These are phyloP conservation scores for Podosphaera fusca DNA, from an alignment of 2,329 filamentous ascomycete species.

Conservation along the genomic window DNA sequence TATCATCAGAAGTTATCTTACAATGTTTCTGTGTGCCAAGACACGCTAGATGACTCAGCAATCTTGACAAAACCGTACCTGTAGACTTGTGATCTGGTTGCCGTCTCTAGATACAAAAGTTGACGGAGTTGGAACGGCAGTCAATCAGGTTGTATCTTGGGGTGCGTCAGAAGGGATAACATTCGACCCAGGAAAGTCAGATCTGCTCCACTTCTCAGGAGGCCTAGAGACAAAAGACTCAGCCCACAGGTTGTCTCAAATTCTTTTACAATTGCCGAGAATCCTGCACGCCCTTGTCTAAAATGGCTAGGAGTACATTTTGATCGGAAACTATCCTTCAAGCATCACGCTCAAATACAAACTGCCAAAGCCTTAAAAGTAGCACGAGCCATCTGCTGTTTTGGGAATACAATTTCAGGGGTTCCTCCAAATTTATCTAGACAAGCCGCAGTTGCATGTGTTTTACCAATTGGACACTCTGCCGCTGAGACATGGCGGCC, in stretches of 20 bases:
- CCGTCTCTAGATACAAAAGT: no score
- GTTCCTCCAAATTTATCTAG: neutral
- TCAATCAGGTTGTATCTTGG: no score
- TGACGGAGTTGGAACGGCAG: no score
- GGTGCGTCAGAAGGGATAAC: no score
- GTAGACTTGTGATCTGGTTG: no score
- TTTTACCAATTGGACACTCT: neutral
- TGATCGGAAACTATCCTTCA: neutral
- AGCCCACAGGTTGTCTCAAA: neutral
- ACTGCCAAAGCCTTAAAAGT: neutral
- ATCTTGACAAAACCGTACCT: no score
- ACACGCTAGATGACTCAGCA: no score
- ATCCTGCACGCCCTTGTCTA: neutral
- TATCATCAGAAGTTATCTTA: no score
- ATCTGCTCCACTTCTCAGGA: no score
- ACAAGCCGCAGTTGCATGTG: neutral
- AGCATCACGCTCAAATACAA: neutral
- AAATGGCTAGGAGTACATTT: neutral
- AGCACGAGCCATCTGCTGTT: neutral
- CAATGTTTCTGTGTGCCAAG: no score
- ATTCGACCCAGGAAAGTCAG: no score
- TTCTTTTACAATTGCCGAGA: neutral
- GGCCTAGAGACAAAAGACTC: neutral
- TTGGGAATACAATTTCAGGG: neutral
- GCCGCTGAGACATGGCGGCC: neutral